Conservation (phyloP, 2,329 filamentous ascomycete genomes). For the Ophiobolus disseminans region DNA sequence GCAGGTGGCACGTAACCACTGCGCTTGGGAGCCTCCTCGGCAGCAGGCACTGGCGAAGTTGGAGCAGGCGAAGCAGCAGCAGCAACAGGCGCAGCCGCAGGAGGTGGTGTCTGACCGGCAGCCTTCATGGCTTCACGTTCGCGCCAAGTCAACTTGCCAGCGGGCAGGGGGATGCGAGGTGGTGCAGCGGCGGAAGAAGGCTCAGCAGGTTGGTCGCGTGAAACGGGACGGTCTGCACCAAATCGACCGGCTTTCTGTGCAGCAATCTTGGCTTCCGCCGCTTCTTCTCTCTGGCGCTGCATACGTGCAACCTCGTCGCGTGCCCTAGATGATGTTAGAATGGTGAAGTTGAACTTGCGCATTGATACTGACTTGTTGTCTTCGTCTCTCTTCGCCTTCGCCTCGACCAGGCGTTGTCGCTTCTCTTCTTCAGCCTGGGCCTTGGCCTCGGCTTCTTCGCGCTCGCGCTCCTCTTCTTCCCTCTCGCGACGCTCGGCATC, state of each 20-base stretch:
- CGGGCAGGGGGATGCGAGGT: conserved; percentile 67
- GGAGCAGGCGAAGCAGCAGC: conserved; percentile 34
- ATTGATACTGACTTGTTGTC: conserved; percentile 61
- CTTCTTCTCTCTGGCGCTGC: conserved; percentile 85
- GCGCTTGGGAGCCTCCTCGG: conserved; percentile 46
- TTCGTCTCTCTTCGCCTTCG: conserved; percentile 67
- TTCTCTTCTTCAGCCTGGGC: conserved; percentile 80
- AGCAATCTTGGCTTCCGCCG: conserved; percentile 78
- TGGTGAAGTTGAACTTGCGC: conserved; percentile 10
- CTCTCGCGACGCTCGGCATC: conserved; percentile 78
- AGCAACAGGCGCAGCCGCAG: conserved; percentile 42
- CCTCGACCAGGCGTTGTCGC: conserved; percentile 74
- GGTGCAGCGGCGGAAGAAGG: conserved; percentile 57
- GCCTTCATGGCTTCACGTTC: conserved; percentile 68
- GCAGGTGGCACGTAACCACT: conserved; percentile 57
- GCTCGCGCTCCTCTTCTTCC: conserved; percentile 85
- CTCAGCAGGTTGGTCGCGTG: conserved; percentile 45
- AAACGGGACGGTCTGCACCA: conserved; percentile 43
- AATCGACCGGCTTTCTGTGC: conserved; percentile 63
- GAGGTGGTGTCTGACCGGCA: conserved; percentile 32
- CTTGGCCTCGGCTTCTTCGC: conserved; percentile 85
- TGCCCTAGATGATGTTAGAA: conserved; percentile 58
- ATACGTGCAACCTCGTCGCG: conserved; percentile 67
- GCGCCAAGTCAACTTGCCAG: conserved; percentile 73
- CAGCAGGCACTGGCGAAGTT: conserved; percentile 40